These are phyloP conservation scores for Annona cherimola DNA, from an alignment of 164 flowering plant species.

Conservation along the genomic window DNA sequence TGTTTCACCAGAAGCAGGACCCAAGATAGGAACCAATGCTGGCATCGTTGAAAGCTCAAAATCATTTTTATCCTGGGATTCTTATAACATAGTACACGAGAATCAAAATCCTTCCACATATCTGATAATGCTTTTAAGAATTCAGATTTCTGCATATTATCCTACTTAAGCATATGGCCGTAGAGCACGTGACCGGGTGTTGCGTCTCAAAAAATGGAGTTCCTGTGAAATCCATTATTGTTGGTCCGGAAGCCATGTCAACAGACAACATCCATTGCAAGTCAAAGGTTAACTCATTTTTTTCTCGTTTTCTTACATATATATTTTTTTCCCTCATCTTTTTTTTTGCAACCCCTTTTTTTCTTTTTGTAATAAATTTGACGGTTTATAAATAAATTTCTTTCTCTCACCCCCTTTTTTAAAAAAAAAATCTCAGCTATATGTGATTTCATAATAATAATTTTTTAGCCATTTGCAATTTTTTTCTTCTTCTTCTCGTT, in stretches of 20 bases:
- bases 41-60: conserved; percentile 90
- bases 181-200: conserved; percentile 97
- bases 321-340: no score
- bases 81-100: conserved; percentile 93
- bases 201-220: conserved; percentile 87
- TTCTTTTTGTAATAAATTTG: no score
- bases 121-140: conserved; percentile 93
- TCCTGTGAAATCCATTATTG: conserved; percentile 93
- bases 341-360: no score
- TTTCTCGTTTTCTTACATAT: no score
- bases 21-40: conserved; percentile 85
- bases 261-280: conserved; percentile 82
- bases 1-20: conserved; percentile 85
- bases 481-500: no score
- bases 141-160: conserved; percentile 98
- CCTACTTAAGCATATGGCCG: conserved; percentile 99
- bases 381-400: no score
- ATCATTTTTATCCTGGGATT: conserved; percentile 86
- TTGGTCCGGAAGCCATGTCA: conserved; percentile 71
- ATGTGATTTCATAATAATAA: no score
- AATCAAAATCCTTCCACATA: conserved; percentile 99
- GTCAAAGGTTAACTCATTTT: conserved; percentile 54
- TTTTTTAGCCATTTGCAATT: no score
- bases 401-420: no score
- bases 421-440: no score